Evolutionary conservation across 495 filamentous ascomycete species (phyloP), one percentile per base, ranked within the genome.

Genomic region (Daldinia concentrica): DNA sequence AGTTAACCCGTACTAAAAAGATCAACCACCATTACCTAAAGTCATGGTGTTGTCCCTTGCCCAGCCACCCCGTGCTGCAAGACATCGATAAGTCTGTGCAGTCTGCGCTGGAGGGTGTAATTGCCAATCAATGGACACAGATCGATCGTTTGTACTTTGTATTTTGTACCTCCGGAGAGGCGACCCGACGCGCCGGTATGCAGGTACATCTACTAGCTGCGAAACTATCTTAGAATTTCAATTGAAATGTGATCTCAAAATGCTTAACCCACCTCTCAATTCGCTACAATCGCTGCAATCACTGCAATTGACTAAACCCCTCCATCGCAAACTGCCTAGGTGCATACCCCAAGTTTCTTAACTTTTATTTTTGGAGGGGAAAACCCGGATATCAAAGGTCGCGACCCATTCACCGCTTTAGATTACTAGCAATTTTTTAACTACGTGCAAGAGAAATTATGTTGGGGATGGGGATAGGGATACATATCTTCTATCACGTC

Each of bases 151-250:
- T 43, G 58, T 50, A 41, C 56, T 24, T 63, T 55, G 67, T 70
- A 74, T 51, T 52, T 62, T 74, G 64, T 74, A 64, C 70, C 58
- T 69, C 61, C 76, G 76, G 76, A 78, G 76, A 64, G 29, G 71
- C 68, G 68, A 76, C 68, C 76, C 76, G 76, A 78, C 72, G 72
- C 76, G 72, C 76, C 76, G 76, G 70, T 72, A 78, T 78, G 76
- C 76, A 78, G 74, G 76, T 76, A 76, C 76, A 75, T 73, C 73
- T 74, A 76, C 70, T 68, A 72, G 66, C 66, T 70, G 67, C 45
- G 32, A 68, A 61, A 68, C 65, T 39, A 12, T 29, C 32, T 7
- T 17, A 34, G 15, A 54, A 54, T 54, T 54, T 11, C 50, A 64
- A 68, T 64, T 68, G 55, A 59, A 62, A 71, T 71, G 57, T 71